Evolutionary conservation across 768 basidiomycete genomes (phyloP).

Genomic region (Phaeotremella fagi): DNA sequence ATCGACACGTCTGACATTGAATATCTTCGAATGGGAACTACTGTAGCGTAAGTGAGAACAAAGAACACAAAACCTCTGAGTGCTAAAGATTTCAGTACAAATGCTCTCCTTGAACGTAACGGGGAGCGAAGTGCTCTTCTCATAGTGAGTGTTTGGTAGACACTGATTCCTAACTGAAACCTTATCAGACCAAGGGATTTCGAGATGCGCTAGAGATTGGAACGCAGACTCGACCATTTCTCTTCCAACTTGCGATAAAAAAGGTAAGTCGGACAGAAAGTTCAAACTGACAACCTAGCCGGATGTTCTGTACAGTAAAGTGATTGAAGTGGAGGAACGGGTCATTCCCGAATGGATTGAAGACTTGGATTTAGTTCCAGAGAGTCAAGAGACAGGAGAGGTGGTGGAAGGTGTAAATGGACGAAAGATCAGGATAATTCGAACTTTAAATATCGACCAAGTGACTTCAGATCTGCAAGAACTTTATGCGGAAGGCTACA

Average conservation of each 20-base stretch:
- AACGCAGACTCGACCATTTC: constrained; percentile 48
- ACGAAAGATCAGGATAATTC: too few species aligned
- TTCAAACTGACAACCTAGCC: too few species aligned
- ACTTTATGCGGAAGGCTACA: constrained; percentile 74
- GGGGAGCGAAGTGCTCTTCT: constrained; percentile 13
- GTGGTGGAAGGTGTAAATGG: too few species aligned
- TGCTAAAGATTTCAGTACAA: too few species aligned
- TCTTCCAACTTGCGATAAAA: constrained; percentile 74
- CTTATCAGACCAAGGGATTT: not conserved
- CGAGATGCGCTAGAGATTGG: constrained; percentile 49
- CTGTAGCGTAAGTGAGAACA: too few species aligned
- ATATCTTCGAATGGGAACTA: constrained; percentile 6
- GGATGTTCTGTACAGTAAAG: constrained; percentile 50
- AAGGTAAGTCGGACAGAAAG: constrained; percentile 8
- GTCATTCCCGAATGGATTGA: constrained; percentile 19
- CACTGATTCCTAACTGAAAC: too few species aligned
- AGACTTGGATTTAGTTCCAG: constrained; percentile 12
- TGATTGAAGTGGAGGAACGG: constrained; percentile 70
- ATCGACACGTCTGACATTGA: constrained; percentile 50
- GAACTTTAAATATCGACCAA: constrained; percentile 58
- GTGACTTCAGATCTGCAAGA: constrained; percentile 61
- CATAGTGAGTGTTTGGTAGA: too few species aligned
- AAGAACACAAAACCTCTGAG: too few species aligned
- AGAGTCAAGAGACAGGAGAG: too few species aligned
- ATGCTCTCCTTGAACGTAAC: constrained; percentile 15